phyloP scores from a whole-genome alignment of 805 yeast genomes.

The Cyberlindnera xishuangbannaensis region DNA sequence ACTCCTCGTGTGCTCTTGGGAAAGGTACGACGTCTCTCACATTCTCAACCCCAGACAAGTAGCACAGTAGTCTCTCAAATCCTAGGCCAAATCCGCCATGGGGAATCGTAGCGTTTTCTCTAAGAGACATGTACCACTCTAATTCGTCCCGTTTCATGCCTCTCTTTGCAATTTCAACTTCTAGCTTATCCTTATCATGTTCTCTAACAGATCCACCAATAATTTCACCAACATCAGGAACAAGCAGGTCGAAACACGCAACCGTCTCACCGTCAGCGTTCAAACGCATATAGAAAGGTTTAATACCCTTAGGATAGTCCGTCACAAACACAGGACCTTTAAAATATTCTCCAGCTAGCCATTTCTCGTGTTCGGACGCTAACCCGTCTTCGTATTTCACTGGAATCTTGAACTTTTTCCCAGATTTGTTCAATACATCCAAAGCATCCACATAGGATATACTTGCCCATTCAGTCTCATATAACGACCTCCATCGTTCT shows the following conservation, averaged over 20 bases:
- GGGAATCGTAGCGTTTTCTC: conserved; percentile 77
- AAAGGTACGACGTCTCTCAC: conserved; percentile 85
- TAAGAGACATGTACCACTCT: conserved; percentile 73
- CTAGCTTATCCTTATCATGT: conserved; percentile 45
- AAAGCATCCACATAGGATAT: conserved; percentile 78
- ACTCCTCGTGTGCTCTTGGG: conserved; percentile 62
- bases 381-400: conserved; percentile 70
- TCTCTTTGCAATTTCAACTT: conserved; percentile 43
- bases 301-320: conserved; percentile 71
- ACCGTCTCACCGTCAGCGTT: conserved; percentile 52
- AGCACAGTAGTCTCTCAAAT: conserved; percentile 76
- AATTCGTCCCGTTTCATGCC: conserved; percentile 51
- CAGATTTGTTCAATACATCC: conserved; percentile 34
- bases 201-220: conserved; percentile 95
- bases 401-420: conserved; percentile 33
- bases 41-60: conserved; percentile 67
- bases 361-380: conserved; percentile 85
- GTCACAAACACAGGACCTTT: conserved; percentile 81
- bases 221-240: conserved; percentile 91
- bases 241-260: conserved; percentile 81
- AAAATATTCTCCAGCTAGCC: conserved; percentile 69
- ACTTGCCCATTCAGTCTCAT: conserved; percentile 50
- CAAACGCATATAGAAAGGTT: conserved; percentile 89
- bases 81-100: conserved; percentile 99
- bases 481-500: conserved; percentile 56